Conservation (phyloP, 257 asterid genomes). For the Parsonsia alboflavescens region DNA sequence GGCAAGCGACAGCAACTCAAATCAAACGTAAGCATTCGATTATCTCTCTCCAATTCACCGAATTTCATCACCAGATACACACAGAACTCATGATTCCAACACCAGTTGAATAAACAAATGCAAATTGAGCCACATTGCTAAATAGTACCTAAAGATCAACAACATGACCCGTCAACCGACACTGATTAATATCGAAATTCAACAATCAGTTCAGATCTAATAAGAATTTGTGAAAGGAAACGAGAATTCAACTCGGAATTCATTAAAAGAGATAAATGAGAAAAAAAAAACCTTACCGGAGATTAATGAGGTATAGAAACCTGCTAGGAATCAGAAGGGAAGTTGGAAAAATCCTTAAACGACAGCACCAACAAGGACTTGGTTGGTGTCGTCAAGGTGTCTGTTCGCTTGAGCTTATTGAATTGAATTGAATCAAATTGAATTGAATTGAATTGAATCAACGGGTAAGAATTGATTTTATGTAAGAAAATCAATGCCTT, state of each 20-base stretch:
- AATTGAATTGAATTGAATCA: not conserved
- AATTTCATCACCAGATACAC: not conserved
- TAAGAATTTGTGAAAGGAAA: not conserved
- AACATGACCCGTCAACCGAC: not conserved
- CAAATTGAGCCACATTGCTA: constrained; percentile 1
- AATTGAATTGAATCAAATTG: not conserved
- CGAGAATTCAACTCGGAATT: not conserved
- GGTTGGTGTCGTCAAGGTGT: constrained; percentile 12
- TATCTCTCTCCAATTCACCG: not conserved
- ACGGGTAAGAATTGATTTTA: not conserved
- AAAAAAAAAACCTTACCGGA: not conserved
- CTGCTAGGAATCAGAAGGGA: not conserved
- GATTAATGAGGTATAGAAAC: not conserved
- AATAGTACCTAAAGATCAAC: not conserved
- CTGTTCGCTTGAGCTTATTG: not conserved
- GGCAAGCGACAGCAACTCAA: not conserved
- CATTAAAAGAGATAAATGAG: constrained; percentile 3
- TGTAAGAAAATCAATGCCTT: constrained; percentile 4
- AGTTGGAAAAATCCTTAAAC: not conserved
- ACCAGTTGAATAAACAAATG: not conserved
- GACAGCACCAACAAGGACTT: constrained; percentile 12
- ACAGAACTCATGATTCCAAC: not conserved
- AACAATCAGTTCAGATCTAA: constrained; percentile 6
- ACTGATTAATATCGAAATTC: not conserved
- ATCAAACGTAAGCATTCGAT: not conserved